Evolutionary conservation across 2,329 filamentous ascomycete genomes (phyloP), one percentile per base, ranked within the genome.

Genomic region (Fusarium chlamydosporum): DNA sequence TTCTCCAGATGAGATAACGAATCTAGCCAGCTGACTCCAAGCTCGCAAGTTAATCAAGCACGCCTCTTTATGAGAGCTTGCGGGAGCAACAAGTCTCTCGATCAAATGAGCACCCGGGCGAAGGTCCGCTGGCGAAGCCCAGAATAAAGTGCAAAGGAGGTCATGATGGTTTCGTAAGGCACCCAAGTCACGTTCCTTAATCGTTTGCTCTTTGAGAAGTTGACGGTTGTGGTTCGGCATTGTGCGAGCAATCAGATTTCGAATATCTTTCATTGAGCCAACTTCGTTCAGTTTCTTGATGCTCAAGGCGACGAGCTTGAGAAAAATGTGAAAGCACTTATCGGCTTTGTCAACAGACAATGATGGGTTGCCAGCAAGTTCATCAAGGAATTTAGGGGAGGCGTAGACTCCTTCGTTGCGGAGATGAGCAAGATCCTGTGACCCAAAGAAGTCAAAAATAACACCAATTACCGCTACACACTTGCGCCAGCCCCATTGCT

Each of bases 131-230:
- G 89, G 88, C 3, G 86, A 83, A 7, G 85, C 86, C 88, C 88
- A 92, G 74, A 87, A 91, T 6, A 92, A 80, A 1, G 88, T 89
- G 67, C 86, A 88, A 5, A 92, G 80, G 41, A 92, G 83, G 74
- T 92, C 89, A 61, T 91, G 89, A 62, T 92, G 89, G 63, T 92
- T 92, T 59, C 89, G 82, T 42, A 92, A 78, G 7, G 88, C 88
- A 6, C 88, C 87, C 45, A 91, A 80, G 48, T 92, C 89, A 37
- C 84, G 83, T 68, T 89, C 82, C 58, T 85, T 83, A 12, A 91
- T 83, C 7, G 80, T 82, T 60, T 89, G 83, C 72, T 91, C 89
- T 70, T 89, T 91, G 35, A 86, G 83, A 58, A 89, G 87, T 61
- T 89, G 86, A 11, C 89, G 83, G 67, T 88, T 84, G 69, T 91